Evolutionary conservation across 257 asterid genomes (phyloP), one percentile per base, ranked within the genome.

Genomic region (Echites panduratus): DNA sequence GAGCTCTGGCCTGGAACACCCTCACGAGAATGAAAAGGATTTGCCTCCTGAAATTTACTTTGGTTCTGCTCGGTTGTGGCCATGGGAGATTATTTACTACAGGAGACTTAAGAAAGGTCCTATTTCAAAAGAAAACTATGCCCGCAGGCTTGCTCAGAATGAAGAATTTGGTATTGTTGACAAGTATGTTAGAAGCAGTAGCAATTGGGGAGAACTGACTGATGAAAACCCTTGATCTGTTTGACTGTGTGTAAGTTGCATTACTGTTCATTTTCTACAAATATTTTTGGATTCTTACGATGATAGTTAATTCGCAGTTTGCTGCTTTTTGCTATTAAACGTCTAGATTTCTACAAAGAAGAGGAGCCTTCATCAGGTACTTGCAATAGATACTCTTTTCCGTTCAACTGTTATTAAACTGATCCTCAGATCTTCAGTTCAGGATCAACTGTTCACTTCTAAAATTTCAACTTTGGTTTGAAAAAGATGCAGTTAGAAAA

Each of bases 21-120:
- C 86, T 22, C 77, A 75, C 44, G 71, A 77, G 73, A 78, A 65
- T 43, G 85, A 78, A 66, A 81, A 74, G 73, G 80, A 79, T 73
- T 44, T 84, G 32, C 59, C 84, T 32, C 79, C 78, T 73, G 92
- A 85, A 66, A 66, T 43, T 52, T 86, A 77, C 81, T 88, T 89
- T 65, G 92, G 94, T 76, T 86, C 88, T 52, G 89, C 90, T 61
- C 83, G 96, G 52, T 77, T 79, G 26, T 89, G 96, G 90, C 92
- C 96, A 54, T 86, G 94, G 88, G 87, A 81, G 67, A 81, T 86
- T 45, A 78, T 88, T 50, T 90, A 82, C 64, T 87, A 83, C 38
- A 74, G 91, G 76, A 79, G 84, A 71, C 78, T 79, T 75, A 83
- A 72, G 22, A 86, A 84, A 73, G 92, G 90, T 4, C 76, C 78